These are phyloP conservation scores for Pleurozium schreberi DNA, from an alignment of 225 moss, liverwort and hornwort species.

Conservation along the genomic window DNA sequence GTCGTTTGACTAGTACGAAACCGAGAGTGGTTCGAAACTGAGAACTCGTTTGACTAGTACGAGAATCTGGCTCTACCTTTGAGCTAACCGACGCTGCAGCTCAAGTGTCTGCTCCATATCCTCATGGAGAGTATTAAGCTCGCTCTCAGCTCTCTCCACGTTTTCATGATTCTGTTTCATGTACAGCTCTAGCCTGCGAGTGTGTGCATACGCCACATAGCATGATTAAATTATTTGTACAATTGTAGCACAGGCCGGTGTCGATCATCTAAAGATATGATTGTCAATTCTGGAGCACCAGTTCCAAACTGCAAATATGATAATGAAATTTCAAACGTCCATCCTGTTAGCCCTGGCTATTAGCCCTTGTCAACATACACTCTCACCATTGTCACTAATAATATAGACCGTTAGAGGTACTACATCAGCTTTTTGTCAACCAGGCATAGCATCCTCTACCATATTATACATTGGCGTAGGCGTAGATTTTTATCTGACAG, in stretches of 20 bases:
- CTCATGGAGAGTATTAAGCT: slow-evolving; percentile 90
- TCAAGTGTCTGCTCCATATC: slow-evolving; percentile 98
- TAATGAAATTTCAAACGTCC: neutral
- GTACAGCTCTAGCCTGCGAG: slow-evolving; percentile 92
- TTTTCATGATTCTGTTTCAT: slow-evolving; percentile 98
- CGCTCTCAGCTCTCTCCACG: slow-evolving; percentile 93
- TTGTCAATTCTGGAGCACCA: neutral
- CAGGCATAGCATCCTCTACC: neutral
- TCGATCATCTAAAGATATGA: neutral
- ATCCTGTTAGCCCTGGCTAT: neutral
- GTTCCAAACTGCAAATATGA: neutral
- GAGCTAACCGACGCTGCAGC: slow-evolving; percentile 90
- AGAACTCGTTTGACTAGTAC: neutral
- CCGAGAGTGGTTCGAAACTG: neutral
- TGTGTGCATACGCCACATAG: neutral
- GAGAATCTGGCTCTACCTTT: slow-evolving; percentile 34
- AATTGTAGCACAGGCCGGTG: neutral
- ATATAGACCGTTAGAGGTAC: neutral
- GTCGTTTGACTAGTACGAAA: neutral
- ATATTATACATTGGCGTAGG: neutral
- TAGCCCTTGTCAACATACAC: neutral
- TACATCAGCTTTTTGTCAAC: neutral
- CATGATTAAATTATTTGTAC: neutral
- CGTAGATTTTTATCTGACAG: neutral
- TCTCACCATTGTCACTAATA: neutral